Percentiles rank a stretch among this genome's conserved stretches.
These are phyloP conservation scores for Kwoniella newhampshirensis DNA, from an alignment of 768 basidiomycete species.

Conservation along the genomic window DNA sequence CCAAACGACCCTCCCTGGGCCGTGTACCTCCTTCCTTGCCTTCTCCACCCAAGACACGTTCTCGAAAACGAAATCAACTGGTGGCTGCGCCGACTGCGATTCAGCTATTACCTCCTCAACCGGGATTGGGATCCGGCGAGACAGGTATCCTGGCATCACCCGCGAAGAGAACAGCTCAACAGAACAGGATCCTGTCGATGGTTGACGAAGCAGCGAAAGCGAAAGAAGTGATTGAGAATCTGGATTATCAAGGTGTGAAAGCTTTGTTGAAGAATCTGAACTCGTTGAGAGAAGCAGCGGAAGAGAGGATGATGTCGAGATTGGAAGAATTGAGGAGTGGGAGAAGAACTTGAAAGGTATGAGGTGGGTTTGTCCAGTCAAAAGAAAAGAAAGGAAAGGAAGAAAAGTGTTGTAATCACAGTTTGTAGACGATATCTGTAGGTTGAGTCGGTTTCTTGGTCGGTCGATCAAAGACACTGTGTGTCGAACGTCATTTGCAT, in stretches of 20 bases:
- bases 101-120: background rate
- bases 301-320: constrained; percentile 14
- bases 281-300: constrained; percentile 34
- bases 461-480: no score
- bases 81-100: background rate
- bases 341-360: background rate
- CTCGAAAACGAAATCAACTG: background rate
- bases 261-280: constrained; percentile 31
- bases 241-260: constrained; percentile 37
- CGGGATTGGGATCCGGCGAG: background rate
- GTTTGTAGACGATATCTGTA: no score
- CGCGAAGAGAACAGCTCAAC: constrained; percentile 23
- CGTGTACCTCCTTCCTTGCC: background rate
- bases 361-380: background rate
- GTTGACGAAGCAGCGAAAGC: constrained; percentile 33
- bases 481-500: no score
- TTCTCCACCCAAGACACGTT: background rate
- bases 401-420: background rate
- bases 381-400: background rate
- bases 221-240: constrained; percentile 27
- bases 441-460: no score
- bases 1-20: background rate
- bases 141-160: constrained; percentile 1
- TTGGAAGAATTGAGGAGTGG: constrained; percentile 15
- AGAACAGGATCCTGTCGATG: constrained; percentile 29